These are phyloP conservation scores for Puccinia polysora DNA, from an alignment of 1,284 basidiomycete species.

Conservation along the genomic window DNA sequence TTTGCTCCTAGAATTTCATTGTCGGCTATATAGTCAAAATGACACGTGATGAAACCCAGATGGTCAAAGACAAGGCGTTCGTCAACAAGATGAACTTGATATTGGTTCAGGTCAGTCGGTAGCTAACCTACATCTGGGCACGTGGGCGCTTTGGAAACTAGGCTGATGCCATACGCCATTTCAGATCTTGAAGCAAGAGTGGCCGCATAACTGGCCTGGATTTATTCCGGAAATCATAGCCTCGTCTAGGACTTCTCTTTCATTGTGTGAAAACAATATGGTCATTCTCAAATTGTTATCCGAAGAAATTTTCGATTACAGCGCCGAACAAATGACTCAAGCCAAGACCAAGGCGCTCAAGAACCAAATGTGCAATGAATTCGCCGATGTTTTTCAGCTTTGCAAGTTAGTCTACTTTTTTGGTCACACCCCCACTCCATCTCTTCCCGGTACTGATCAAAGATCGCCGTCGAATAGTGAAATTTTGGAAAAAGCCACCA, in stretches of 20 bases:
- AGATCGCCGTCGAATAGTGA: conserved; percentile 68
- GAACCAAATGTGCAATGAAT: conserved; percentile 95
- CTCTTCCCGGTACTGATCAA: conserved; percentile 52
- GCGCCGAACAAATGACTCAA: conserved; percentile 97
- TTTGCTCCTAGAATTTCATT: conserved; percentile 91
- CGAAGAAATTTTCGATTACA: conserved; percentile 98
- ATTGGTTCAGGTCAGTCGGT: conserved; percentile 64
- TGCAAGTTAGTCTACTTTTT: conserved; percentile 35
- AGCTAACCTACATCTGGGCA: background rate
- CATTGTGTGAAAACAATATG: conserved; percentile 99
- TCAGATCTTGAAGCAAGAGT: conserved; percentile 97
- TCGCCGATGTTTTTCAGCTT: conserved; percentile 62
- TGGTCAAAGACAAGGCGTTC: conserved; percentile 91
- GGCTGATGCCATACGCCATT: background rate
- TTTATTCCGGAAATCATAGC: conserved; percentile 98
- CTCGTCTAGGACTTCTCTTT: conserved; percentile 91
- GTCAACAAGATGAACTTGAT: conserved; percentile 96
- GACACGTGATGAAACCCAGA: conserved; percentile 76
- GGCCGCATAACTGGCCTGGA: conserved; percentile 98
- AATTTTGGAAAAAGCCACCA: conserved; percentile 95
- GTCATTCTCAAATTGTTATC: conserved; percentile 94
- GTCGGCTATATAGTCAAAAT: conserved; percentile 88
- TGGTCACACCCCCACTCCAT: conserved; percentile 60
- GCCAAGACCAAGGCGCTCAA: conserved; percentile 96
- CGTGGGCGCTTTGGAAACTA: background rate